Conservation (phyloP, 208 protist genomes). For the Leishmania martiniquensis region DNA sequence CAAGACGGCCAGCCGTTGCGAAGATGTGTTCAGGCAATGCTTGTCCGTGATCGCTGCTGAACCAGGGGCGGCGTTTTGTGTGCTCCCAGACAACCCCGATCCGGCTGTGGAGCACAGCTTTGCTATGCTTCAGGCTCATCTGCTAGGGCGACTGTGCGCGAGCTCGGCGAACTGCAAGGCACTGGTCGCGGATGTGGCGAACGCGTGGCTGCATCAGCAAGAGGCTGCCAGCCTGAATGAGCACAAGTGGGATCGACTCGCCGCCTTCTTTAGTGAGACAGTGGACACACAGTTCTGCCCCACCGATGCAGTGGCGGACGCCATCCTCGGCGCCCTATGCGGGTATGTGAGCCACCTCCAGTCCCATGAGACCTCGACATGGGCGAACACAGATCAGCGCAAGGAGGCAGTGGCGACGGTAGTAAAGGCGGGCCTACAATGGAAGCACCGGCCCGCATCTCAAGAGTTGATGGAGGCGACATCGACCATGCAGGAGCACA, state of each 20-base stretch:
- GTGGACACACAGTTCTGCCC: conserved; percentile 10
- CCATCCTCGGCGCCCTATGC: conserved; percentile 7
- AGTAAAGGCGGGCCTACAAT: conserved; percentile 35
- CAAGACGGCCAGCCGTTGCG: conserved; percentile 47
- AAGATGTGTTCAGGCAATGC: conserved; percentile 52
- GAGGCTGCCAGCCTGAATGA: background rate
- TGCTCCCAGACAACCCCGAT: conserved; percentile 26
- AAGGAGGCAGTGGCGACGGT: conserved; percentile 18
- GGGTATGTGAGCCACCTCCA: conserved; percentile 3
- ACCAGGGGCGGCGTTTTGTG: conserved; percentile 32
- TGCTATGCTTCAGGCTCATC: conserved; percentile 37
- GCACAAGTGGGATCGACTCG: conserved; percentile 15
- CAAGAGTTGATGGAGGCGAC: conserved; percentile 40
- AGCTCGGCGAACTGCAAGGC: conserved; percentile 2
- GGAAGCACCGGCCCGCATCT: conserved; percentile 27
- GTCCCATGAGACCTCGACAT: background rate
- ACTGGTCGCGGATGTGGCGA: conserved; percentile 12
- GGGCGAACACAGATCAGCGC: background rate
- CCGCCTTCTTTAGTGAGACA: conserved; percentile 31
- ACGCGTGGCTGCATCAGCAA: conserved; percentile 21
- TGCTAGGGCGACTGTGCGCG: conserved; percentile 46
- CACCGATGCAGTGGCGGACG: conserved; percentile 16
- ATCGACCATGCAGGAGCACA: conserved; percentile 23
- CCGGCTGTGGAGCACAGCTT: conserved; percentile 33
- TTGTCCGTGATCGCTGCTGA: conserved; percentile 43